Base-by-base conservation (phyloP, 352 stramenopile species). In the Globisporangium okanoganense region DNA sequence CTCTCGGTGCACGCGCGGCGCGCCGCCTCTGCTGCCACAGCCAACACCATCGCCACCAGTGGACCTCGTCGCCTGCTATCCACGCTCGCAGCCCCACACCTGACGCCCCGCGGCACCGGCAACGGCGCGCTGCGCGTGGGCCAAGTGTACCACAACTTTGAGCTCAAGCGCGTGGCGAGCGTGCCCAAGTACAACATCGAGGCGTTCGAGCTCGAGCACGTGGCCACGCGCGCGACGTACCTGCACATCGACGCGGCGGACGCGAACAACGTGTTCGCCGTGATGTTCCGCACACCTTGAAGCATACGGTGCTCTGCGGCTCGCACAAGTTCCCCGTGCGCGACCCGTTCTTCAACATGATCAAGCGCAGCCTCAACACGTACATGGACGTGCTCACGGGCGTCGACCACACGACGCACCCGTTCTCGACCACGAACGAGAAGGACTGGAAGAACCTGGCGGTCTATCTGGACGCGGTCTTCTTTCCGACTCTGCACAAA, bases 361-460 rank as follows among this genome's bases (percentile, higher is more conserved):
- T 99, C 47, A 98, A 99, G 78, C 96, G 97, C 65, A 97, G 81
- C 58, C 82, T 99, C 10, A 98, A 99, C 75, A 99, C 97, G 53
- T 99, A 99, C 79, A 92, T 99, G 76, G 99, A 99, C 79, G 97
- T 97, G 14, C 97, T 99, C 58, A 99, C 97, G n/a, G 98, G 97
- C 57, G 93, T 85, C 16, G 97, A 99, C 79, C 82, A 98, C 58
- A 99, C 97, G 41, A 99, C 98, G 81, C 99, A 99, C 66, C 97
- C 98, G n/a, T 98, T 99, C 53, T 96, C 96, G 27, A 98, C 88
- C 41, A 96, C 94, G 54, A 99, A 99, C 79, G 78, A 76, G 40
- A 97, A 98, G 73, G 97, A 99, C 79, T 99, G 97, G 65, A 89
- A 97, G 71, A 99, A 99, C 74, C 78, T 98, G 66, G 87, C 90